Percentiles rank a stretch among this genome's conserved stretches.
These are phyloP conservation scores for Ophiostoma perfectum DNA, from an alignment of 2,329 filamentous ascomycete genomes.

Conservation along the genomic window DNA sequence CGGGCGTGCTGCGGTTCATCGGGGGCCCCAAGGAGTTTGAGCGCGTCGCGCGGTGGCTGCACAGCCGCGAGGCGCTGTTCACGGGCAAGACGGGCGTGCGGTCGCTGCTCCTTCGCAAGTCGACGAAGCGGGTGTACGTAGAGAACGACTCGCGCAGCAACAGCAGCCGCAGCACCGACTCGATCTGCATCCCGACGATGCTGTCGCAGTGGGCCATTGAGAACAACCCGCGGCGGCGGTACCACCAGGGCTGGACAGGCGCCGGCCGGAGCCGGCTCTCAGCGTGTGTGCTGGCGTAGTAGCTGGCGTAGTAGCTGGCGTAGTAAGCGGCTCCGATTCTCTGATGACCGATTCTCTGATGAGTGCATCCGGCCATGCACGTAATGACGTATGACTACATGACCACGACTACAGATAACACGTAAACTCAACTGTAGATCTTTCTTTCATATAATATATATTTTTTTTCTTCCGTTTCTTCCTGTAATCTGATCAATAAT, in stretches of 20 bases:
- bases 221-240: constrained; percentile 15
- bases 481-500: not conserved
- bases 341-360: no score
- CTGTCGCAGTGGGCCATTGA: constrained; percentile 3
- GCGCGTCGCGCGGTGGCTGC: constrained; percentile 14
- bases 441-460: not conserved
- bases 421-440: not conserved
- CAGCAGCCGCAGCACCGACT: not conserved
- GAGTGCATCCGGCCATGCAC: no score
- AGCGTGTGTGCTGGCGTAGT: not conserved
- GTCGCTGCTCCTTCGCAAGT: not conserved
- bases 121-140: not conserved
- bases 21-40: not conserved
- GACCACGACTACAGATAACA: not conserved
- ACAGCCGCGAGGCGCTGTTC: constrained; percentile 18
- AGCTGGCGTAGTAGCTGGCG: not conserved
- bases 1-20: constrained; percentile 16
- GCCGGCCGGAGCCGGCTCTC: constrained; percentile 21
- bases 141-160: no score
- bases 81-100: not conserved
- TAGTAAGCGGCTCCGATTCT: no score
- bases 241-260: constrained; percentile 18
- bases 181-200: not conserved
- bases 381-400: not conserved
- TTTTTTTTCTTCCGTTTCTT: not conserved